Evolutionary conservation across 352 stramenopile genomes (phyloP).

Genomic region (Phytophthora melonis): DNA sequence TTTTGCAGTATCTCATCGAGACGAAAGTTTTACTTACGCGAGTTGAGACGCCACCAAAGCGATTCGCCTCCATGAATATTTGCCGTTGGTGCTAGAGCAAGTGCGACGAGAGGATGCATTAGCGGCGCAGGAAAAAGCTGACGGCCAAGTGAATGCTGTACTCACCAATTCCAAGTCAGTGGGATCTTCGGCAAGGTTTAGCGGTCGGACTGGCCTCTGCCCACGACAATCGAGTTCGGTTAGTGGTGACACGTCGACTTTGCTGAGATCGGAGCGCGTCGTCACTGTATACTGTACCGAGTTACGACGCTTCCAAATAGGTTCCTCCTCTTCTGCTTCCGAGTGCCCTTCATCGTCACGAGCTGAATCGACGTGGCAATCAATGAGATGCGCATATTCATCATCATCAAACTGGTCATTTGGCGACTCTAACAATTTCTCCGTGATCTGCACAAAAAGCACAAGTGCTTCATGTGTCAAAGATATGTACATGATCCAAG

Average conservation of each 20-base stretch:
- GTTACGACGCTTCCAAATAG: conserved; percentile 62
- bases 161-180: conserved; percentile 68
- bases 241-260: background rate
- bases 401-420: conserved; percentile 64
- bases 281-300: conserved; percentile 30
- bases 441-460: conserved; percentile 59
- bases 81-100: conserved; percentile 56
- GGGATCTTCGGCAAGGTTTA: conserved; percentile 54
- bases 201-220: conserved; percentile 50
- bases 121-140: background rate
- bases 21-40: conserved; percentile 37
- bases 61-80: conserved; percentile 74
- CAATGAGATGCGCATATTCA: conserved; percentile 74
- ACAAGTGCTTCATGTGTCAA: background rate
- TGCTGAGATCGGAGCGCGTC: background rate
- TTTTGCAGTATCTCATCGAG: background rate
- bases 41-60: conserved; percentile 56
- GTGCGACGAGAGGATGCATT: background rate
- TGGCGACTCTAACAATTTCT: conserved; percentile 66
- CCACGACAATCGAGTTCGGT: background rate
- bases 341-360: conserved; percentile 41
- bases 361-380: conserved; percentile 73
- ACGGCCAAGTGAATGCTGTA: background rate
- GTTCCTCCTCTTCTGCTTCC: conserved; percentile 26
- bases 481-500: background rate